These are phyloP conservation scores for Globisporangium heterothallicum DNA, from an alignment of 352 stramenopile species.

Conservation along the genomic window DNA sequence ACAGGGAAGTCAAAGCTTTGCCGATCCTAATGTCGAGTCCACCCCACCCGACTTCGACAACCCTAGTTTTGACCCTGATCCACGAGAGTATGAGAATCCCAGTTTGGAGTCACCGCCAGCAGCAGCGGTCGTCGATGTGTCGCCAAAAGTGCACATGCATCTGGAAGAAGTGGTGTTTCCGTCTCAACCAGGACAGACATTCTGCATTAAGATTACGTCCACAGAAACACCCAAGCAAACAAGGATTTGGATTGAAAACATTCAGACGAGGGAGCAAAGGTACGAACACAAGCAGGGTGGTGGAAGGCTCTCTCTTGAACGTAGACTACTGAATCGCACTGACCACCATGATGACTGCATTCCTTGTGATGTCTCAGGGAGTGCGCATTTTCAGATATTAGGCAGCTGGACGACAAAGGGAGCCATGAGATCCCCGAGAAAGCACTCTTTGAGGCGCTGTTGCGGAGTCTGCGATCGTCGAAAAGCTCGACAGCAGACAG, in stretches of 20 bases:
- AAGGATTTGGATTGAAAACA: conserved; percentile 27
- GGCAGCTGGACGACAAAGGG: conserved; percentile 19
- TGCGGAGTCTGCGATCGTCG: conserved; percentile 22
- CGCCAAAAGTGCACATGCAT: conserved; percentile 16
- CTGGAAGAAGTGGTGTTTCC: conserved; percentile 26
- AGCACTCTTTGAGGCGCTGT: conserved; percentile 27
- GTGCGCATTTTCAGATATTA: conserved; percentile 23
- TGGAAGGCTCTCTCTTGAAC: no score
- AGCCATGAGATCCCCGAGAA: conserved; percentile 12
- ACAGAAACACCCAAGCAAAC: conserved; percentile 2
- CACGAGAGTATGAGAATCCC: not conserved
- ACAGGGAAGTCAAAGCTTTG: not conserved
- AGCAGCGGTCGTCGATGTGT: not conserved
- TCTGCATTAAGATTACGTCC: conserved; percentile 23
- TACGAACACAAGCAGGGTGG: not conserved
- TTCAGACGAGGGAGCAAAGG: conserved; percentile 19
- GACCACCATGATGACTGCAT: no score
- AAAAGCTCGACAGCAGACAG: conserved; percentile 5
- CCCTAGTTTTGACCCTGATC: conserved; percentile 9
- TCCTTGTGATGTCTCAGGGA: conserved; percentile 9
- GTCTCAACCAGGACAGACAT: conserved; percentile 19
- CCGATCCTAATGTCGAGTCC: not conserved
- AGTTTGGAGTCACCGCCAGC: not conserved
- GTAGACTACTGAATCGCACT: no score
- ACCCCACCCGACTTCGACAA: not conserved